A percentile compares a stretch with the other conserved stretches of the same genome.
Conservation (phyloP, 192 early-diverging fungal genomes). For the Entomortierella parvispora region DNA sequence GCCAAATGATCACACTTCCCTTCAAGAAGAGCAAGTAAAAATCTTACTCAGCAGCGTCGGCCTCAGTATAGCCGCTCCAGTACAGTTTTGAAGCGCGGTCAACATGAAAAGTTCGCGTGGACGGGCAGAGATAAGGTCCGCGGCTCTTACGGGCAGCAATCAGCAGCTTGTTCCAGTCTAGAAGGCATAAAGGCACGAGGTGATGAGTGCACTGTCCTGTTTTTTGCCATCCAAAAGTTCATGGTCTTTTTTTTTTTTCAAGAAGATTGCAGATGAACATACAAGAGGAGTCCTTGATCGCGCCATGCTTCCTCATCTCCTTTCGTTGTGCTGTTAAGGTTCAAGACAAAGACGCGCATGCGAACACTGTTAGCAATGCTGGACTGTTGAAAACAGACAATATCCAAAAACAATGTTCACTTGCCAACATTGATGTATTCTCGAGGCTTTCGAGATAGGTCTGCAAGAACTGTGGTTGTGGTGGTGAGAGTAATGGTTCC, state of each 20-base stretch:
- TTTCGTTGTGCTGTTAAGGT: conserved; percentile 33
- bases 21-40: not conserved
- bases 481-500: conserved; percentile 42
- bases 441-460: conserved; percentile 16
- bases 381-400: no score
- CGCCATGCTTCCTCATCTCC: conserved; percentile 49
- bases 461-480: conserved; percentile 30
- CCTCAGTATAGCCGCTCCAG: conserved; percentile 54
- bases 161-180: conserved; percentile 58
- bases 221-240: no score
- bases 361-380: no score
- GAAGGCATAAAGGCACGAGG: no score
- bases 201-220: no score
- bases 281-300: conserved; percentile 37
- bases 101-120: conserved; percentile 58
- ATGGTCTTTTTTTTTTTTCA: not conserved
- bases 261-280: not conserved
- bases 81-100: conserved; percentile 54
- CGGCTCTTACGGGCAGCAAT: conserved; percentile 57
- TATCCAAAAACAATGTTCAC: not conserved
- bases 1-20: not conserved
- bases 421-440: conserved; percentile 51
- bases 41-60: conserved; percentile 45
- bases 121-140: conserved; percentile 58
- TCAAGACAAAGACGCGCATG: not conserved